Evolutionary conservation across 306 rosid species (phyloP), one percentile per base, ranked within the genome.

Genomic region (Prinsepia uniflora): DNA sequence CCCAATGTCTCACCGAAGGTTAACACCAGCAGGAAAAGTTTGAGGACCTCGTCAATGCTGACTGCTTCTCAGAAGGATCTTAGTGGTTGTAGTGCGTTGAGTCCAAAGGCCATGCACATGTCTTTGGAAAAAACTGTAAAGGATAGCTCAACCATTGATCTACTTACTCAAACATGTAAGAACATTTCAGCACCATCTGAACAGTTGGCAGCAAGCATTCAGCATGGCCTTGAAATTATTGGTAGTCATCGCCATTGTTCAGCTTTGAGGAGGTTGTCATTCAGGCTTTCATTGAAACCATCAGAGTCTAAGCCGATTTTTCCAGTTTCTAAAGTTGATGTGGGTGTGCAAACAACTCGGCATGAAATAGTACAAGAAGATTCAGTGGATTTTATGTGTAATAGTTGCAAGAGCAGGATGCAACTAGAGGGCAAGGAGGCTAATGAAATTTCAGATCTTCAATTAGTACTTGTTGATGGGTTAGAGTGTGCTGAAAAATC

Each of bases 151-250:
- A 73, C 83, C 7, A 76, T 73, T 63, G 80, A 72, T 11, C 22
- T 84, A 45, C 81, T 89, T 72, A 65, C 86, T 68, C 89, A 81
- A 71, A 76, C 72, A 45, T 75, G 83, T 60, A 82, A 82, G 52
- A 82, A 78, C 43, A 65, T 80, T 82, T 80, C 70, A 45, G 75
- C 76, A 53, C 86, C 86, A 78, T 79, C 92, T 67, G 93, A 86
- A 72, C 78, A 88, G 57, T 86, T 95, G 81, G 99, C 93, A 59
- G 96, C 92, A 77, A 95, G 99, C 81, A 95, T 95, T 73, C 91
- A 80, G 17, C 92, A 89, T 70, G 99, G 97, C 71, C 99, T 95
- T 73, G 90, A 91, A 80, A 77, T 91, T 72, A 82, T 91, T 72
- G 90, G 86, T 70, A 70, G 76, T 77, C 88, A 87, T 54, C 85